Conservation (phyloP, 2,329 filamentous ascomycete species). For the Talaromyces sp. region DNA sequence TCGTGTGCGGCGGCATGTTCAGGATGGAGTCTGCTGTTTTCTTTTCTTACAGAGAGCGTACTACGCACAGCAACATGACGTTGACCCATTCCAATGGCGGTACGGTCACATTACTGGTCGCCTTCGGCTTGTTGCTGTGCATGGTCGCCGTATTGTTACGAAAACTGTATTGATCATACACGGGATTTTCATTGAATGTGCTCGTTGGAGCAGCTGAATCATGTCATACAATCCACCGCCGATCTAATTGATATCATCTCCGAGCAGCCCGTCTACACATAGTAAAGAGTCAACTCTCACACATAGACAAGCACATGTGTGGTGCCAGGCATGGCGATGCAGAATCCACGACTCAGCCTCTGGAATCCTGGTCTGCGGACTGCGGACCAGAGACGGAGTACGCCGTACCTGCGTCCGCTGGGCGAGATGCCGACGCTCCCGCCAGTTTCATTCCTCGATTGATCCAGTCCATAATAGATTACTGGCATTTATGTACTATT, state of each 20-base stretch:
- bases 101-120: background rate
- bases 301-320: background rate
- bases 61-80: constrained; percentile 15
- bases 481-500: background rate
- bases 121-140: background rate
- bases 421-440: constrained; percentile 2
- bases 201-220: background rate
- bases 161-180: no score
- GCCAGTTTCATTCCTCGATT: background rate
- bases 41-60: constrained; percentile 8
- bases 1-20: constrained; percentile 23
- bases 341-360: constrained; percentile 6
- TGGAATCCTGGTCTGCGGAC: constrained; percentile 2
- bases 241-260: background rate
- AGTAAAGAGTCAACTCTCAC: no score
- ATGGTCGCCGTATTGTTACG: no score
- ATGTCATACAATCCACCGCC: background rate
- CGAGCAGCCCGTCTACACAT: background rate
- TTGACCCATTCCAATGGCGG: constrained; percentile 1
- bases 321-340: constrained; percentile 1
- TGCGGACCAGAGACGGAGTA: background rate
- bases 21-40: constrained; percentile 20
- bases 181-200: background rate
- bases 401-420: constrained; percentile 12
- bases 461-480: background rate